Conservation (phyloP, 495 filamentous ascomycete genomes). For the Annulohypoxylon nitens region DNA sequence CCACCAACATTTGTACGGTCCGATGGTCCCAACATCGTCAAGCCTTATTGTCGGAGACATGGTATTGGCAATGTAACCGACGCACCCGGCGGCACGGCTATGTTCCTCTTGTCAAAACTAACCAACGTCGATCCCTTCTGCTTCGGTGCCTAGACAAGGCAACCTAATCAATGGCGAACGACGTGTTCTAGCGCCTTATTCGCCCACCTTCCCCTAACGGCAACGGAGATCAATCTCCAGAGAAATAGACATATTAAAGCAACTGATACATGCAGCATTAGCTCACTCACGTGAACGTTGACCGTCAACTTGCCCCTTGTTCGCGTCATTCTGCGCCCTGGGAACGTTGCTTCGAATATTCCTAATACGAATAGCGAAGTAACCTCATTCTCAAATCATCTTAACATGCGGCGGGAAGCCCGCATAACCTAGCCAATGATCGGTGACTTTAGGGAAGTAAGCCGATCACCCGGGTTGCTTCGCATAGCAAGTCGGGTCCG, state of each 20-base stretch:
- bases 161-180: background rate
- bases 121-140: slow-evolving; percentile 5
- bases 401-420: background rate
- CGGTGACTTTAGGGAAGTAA: background rate
- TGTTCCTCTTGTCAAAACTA: slow-evolving; percentile 7
- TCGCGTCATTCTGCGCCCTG: slow-evolving; percentile 12
- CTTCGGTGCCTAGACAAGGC: background rate
- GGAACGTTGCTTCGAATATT: slow-evolving; percentile 5
- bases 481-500: slow-evolving; percentile 6
- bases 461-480: slow-evolving; percentile 12
- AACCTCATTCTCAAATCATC: slow-evolving; percentile 27
- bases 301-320: slow-evolving; percentile 18
- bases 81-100: slow-evolving; percentile 9
- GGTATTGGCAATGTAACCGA: background rate
- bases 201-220: slow-evolving; percentile 12
- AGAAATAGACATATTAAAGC: slow-evolving; percentile 19
- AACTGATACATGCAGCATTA: slow-evolving; percentile 8
- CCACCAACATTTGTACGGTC: background rate
- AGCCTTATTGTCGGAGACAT: slow-evolving; percentile 5
- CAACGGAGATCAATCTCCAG: slow-evolving; percentile 2
- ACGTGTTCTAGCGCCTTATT: slow-evolving; percentile 5
- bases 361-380: slow-evolving; percentile 12
- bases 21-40: background rate
- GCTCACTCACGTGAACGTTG: slow-evolving; percentile 23
- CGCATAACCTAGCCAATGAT: slow-evolving; percentile 17